A percentile compares a stretch with the other conserved stretches of the same genome.
Evolutionary conservation across 768 basidiomycete genomes (phyloP).

Genomic region (Mycena olivaceomarginata): DNA sequence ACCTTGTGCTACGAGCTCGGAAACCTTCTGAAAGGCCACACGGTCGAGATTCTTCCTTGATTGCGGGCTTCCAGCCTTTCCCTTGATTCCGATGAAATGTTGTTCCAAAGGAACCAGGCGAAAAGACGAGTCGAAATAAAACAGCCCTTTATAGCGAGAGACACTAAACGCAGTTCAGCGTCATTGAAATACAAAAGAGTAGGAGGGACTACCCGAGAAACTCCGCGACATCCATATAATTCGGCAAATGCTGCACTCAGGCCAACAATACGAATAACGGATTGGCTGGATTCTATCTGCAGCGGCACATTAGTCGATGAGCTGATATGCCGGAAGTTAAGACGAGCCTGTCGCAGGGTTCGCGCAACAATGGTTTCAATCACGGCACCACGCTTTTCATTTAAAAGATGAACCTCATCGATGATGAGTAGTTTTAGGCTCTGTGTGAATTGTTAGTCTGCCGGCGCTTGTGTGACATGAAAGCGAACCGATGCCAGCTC

Average conservation of each 20-base stretch:
- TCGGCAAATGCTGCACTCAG: constrained; percentile 97
- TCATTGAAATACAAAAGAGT: not conserved
- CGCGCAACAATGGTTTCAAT: constrained; percentile 99
- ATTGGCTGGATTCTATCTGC: constrained; percentile 97
- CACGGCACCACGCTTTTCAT: constrained; percentile 98
- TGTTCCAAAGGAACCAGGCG: constrained; percentile 97
- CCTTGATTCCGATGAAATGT: constrained; percentile 95
- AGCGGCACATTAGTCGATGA: constrained; percentile 7
- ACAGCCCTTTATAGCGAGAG: constrained; percentile 89
- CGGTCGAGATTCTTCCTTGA: constrained; percentile 92
- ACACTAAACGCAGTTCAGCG: constrained; percentile 72
- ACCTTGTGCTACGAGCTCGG: constrained; percentile 89
- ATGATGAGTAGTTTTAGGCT: constrained; percentile 96
- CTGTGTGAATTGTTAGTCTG: constrained; percentile 60
- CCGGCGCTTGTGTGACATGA: not conserved
- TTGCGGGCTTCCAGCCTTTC: constrained; percentile 84
- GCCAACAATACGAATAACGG: constrained; percentile 96
- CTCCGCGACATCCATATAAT: constrained; percentile 97
- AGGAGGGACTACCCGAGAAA: constrained; percentile 83
- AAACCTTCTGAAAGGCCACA: constrained; percentile 93
- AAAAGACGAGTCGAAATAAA: constrained; percentile 99
- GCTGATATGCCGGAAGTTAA: not conserved
- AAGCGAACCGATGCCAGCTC: constrained; percentile 91
- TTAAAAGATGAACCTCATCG: constrained; percentile 97
- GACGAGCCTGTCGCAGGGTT: constrained; percentile 88